phyloP scores from a whole-genome alignment of 163 green algal species.

The Chlamydomonas reinhardtii region DNA sequence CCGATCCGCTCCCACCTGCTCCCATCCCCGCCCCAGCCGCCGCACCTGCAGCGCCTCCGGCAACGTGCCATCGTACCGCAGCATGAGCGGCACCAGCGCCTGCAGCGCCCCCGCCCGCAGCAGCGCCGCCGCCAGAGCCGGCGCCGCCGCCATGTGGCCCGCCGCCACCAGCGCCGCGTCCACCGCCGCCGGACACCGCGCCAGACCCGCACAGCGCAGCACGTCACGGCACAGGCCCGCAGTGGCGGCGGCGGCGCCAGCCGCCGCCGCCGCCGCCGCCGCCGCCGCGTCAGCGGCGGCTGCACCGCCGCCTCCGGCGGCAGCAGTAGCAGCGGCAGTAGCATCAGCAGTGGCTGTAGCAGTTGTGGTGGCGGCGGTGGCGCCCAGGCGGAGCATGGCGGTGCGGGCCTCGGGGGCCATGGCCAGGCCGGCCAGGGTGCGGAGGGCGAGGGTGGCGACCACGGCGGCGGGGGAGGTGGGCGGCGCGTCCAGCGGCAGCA shows the following conservation, averaged over 20 bases:
- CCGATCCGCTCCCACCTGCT: no score
- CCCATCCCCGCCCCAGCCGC: no score
- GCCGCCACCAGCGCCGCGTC: slow-evolving; percentile 84
- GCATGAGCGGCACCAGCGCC: slow-evolving; percentile 80
- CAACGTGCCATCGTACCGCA: slow-evolving; percentile 81
- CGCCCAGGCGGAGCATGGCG: slow-evolving; percentile 59
- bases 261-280: neutral
- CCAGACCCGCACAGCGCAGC: slow-evolving; percentile 19
- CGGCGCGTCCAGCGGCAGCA: slow-evolving; percentile 71
- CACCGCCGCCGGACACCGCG: slow-evolving; percentile 63
- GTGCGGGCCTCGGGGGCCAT: slow-evolving; percentile 68
- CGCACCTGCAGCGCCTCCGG: slow-evolving; percentile 36
- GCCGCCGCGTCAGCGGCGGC: slow-evolving; percentile 10
- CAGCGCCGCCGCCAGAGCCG: slow-evolving; percentile 67
- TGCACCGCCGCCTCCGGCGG: neutral
- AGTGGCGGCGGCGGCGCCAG: neutral
- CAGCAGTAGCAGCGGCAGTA: slow-evolving; percentile 13
- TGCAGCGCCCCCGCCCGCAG: slow-evolving; percentile 68
- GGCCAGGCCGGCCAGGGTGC: slow-evolving; percentile 83
- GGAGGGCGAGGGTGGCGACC: slow-evolving; percentile 76
- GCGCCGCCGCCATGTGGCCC: slow-evolving; percentile 67
- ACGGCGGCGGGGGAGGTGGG: slow-evolving; percentile 61
- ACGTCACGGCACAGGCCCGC: slow-evolving; percentile 66
- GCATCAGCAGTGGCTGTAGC: neutral
- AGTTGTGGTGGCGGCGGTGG: no score